Evolutionary conservation across 2,329 filamentous ascomycete genomes (phyloP), one percentile per base, ranked within the genome.

Genomic region (Aureobasidium melanogenum): DNA sequence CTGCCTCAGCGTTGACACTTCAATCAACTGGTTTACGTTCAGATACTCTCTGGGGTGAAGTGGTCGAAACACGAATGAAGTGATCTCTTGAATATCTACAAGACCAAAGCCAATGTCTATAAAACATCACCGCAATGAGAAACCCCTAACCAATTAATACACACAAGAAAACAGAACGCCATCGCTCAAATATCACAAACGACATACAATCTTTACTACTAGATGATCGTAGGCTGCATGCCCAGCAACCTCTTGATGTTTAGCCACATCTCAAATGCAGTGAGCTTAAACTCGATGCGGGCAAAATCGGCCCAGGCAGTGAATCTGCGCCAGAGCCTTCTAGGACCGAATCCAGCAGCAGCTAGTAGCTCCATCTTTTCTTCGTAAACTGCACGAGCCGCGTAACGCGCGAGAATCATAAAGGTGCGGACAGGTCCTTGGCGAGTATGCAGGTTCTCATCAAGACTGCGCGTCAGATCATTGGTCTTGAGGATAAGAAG

Each of bases 401-500:
- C 84, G 68, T 87, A 87, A 38, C 80, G 79, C 6, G 84, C 84
- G 28, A 87, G 80, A 62, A 87, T 87, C 64, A 87, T 75, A 69
- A 87, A 86, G 3, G 81, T 83, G 38, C 84, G 77, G 52, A 84
- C 75, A 0, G 84, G 83, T 0, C 84, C 84, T 67, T 84, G 75
- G 7, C 83, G 80, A 0, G 89, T 94, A 60, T 92, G 88, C 39
- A 95, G 79, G 70, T 88, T 92, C 78, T 99, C 94, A 72, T 99
- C 94, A 19, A 99, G 82, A 68, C 88, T 94, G 65, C 94, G 86
- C 17, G 94, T 99, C 41, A 99, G 79, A 75, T 99, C 94, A 72
- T 99, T 99, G 2, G 94, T 99, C 77, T 99, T 99, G 64, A 99
- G 81, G 66, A 99, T 97, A 30, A 99, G 80, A 14, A 99, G 81